Conservation (phyloP, 768 basidiomycete species). For the Naganishia randhawae region DNA sequence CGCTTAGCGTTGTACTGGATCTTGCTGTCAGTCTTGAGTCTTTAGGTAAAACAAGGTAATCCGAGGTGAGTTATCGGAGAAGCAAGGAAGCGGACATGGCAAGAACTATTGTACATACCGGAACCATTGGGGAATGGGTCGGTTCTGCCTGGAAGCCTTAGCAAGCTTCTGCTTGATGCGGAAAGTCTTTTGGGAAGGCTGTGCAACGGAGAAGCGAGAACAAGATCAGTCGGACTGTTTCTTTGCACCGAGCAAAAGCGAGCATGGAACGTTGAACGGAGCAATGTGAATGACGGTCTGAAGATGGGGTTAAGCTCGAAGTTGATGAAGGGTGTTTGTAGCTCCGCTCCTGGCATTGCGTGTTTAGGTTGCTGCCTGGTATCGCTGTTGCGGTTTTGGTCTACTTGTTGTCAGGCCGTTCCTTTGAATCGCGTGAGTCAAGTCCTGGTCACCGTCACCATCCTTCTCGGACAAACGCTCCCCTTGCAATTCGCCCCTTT, state of each 20-base stretch:
- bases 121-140: slow-evolving; percentile 99
- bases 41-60: not conserved
- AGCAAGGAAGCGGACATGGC: not conserved
- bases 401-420: no score
- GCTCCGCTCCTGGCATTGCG: no score
- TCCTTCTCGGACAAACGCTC: no score
- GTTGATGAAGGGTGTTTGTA: not conserved
- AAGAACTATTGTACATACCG: slow-evolving; percentile 52
- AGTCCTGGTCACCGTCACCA: no score
- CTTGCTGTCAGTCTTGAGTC: slow-evolving; percentile 86
- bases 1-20: slow-evolving; percentile 62
- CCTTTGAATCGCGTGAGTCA: no score
- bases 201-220: slow-evolving; percentile 22
- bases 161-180: slow-evolving; percentile 94
- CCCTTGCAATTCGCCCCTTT: no score
- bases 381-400: no score
- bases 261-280: not conserved
- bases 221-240: not conserved
- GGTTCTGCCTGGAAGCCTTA: slow-evolving; percentile 92
- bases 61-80: not conserved
- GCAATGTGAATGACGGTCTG: not conserved
- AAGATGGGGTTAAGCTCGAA: no score
- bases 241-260: no score
- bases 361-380: no score
- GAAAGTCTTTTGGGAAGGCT: slow-evolving; percentile 99